These are phyloP conservation scores for Arctostaphylos glauca DNA, from an alignment of 148 eudicot species.

Conservation along the genomic window DNA sequence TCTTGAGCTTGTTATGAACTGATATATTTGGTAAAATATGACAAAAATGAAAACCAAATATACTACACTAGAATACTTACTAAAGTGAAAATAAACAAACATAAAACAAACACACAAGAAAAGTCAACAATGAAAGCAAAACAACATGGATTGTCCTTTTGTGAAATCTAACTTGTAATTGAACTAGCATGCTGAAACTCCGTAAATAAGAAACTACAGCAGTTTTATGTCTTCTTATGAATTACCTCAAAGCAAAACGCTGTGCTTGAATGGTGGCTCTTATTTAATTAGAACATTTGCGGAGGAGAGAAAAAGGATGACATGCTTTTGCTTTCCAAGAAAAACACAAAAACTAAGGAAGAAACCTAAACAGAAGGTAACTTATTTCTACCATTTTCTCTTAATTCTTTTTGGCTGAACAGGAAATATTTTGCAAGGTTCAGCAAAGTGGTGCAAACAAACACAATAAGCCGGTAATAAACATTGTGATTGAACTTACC, in stretches of 20 bases:
- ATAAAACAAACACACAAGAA: neutral
- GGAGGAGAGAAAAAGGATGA: neutral
- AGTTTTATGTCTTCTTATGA: neutral
- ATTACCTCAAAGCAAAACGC: neutral
- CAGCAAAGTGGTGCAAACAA: neutral
- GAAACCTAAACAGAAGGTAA: neutral
- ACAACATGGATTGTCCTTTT: neutral
- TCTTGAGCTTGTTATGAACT: neutral
- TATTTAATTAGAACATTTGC: neutral
- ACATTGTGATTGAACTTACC: slow-evolving; percentile 46
- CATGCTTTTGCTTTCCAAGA: neutral
- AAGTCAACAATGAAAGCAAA: neutral
- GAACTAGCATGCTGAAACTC: neutral
- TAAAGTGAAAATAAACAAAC: neutral
- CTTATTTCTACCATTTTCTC: neutral
- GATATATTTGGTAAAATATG: neutral
- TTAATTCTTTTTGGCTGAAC: neutral
- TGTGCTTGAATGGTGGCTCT: neutral
- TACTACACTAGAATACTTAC: neutral
- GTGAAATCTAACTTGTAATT: neutral
- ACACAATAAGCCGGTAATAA: slow-evolving; percentile 5
- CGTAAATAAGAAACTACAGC: neutral
- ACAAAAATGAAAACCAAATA: neutral
- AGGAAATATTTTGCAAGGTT: neutral
- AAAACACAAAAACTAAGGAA: neutral